Conservation (phyloP, 768 basidiomycete genomes). For the Amyloporia xantha region DNA sequence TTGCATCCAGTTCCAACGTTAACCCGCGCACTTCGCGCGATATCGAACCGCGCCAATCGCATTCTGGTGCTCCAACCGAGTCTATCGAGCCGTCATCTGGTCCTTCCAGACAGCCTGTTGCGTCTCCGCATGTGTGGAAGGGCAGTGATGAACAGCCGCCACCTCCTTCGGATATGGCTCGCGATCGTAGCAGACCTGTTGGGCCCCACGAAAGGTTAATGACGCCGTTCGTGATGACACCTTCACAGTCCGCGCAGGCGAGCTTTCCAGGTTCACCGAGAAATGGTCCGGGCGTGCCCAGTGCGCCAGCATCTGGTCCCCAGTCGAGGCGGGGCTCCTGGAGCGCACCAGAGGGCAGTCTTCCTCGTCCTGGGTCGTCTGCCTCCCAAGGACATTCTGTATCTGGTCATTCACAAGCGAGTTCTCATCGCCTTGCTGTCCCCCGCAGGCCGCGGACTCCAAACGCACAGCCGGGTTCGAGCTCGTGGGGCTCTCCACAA, state of each 20-base stretch:
- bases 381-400: slow-evolving; percentile 8
- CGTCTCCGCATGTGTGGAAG: slow-evolving; percentile 16
- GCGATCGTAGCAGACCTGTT: slow-evolving; percentile 18
- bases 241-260: slow-evolving; percentile 15
- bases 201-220: slow-evolving; percentile 24
- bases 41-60: slow-evolving; percentile 17
- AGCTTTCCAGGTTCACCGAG: slow-evolving; percentile 15
- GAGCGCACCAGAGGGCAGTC: slow-evolving; percentile 13
- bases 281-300: slow-evolving; percentile 8
- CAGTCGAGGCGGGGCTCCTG: slow-evolving; percentile 19
- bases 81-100: slow-evolving; percentile 17
- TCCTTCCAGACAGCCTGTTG: slow-evolving; percentile 5
- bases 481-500: background rate
- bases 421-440: slow-evolving; percentile 8
- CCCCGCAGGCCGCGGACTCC: slow-evolving; percentile 6
- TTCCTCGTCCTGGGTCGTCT: slow-evolving; percentile 16
- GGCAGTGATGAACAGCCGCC: slow-evolving; percentile 14
- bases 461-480: background rate
- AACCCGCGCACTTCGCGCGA: slow-evolving; percentile 17
- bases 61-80: slow-evolving; percentile 21
- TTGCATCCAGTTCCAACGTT: background rate
- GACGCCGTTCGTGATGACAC: slow-evolving; percentile 24
- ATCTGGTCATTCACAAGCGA: slow-evolving; percentile 1
- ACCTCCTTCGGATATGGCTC: slow-evolving; percentile 16
- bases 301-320: slow-evolving; percentile 14